Conservation (phyloP, 1,284 basidiomycete genomes). For the Bjerkandera adusta region DNA sequence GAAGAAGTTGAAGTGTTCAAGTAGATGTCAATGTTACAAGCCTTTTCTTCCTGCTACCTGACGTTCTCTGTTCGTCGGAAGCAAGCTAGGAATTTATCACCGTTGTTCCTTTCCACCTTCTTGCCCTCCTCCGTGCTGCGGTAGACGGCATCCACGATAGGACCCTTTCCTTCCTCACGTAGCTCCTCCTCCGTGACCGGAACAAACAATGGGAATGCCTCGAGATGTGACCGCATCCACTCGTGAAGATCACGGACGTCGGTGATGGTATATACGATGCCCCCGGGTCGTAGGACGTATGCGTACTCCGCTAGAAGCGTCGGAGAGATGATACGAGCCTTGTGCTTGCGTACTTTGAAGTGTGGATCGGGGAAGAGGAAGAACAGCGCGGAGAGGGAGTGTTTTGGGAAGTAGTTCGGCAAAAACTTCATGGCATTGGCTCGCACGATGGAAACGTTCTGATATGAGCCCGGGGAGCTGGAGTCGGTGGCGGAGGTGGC, state of each 20-base stretch:
- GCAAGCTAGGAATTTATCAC: constrained; percentile 88
- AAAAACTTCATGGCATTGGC: constrained; percentile 99
- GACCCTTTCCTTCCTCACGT: constrained; percentile 67
- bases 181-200: constrained; percentile 74
- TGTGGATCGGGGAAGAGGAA: constrained; percentile 99
- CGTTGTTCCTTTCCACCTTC: constrained; percentile 92
- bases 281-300: constrained; percentile 87
- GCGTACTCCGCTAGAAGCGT: constrained; percentile 95
- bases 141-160: constrained; percentile 79
- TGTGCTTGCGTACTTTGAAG: constrained; percentile 98
- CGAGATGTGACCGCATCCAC: constrained; percentile 94
- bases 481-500: constrained; percentile 41
- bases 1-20: no score
- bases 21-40: no score
- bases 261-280: constrained; percentile 97
- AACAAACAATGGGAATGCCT: constrained; percentile 86
- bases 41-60: constrained; percentile 22
- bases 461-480: constrained; percentile 54
- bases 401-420: constrained; percentile 93
- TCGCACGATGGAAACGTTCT: constrained; percentile 93
- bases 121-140: constrained; percentile 93
- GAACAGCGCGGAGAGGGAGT: constrained; percentile 91
- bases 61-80: constrained; percentile 72
- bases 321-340: constrained; percentile 96
- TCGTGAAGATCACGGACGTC: constrained; percentile 93